Percentiles rank a stretch among this genome's conserved stretches.
phyloP scores from a whole-genome alignment of 495 filamentous ascomycete genomes.

The Chaetomium tenue region DNA sequence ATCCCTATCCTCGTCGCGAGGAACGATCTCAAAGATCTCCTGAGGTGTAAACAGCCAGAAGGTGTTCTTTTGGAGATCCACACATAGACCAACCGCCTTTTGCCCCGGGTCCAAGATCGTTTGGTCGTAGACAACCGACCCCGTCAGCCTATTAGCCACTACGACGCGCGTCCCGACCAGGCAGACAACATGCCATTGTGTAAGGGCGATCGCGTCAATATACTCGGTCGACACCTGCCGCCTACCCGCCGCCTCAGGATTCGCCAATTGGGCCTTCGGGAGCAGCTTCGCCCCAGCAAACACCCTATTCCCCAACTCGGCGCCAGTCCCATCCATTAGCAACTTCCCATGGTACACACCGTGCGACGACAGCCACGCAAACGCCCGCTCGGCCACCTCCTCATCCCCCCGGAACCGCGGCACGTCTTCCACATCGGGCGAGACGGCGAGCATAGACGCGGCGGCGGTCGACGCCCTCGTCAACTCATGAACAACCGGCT shows the following conservation, averaged over 20 bases:
- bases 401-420: constrained; percentile 35
- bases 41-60: constrained; percentile 91
- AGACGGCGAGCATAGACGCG: constrained; percentile 66
- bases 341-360: constrained; percentile 87
- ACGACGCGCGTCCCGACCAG: constrained; percentile 79
- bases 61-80: constrained; percentile 88
- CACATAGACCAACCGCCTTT: constrained; percentile 71
- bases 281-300: constrained; percentile 73
- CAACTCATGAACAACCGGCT: constrained; percentile 69
- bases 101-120: constrained; percentile 78
- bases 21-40: constrained; percentile 90
- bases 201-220: constrained; percentile 77
- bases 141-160: constrained; percentile 80
- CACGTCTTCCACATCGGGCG: constrained; percentile 65
- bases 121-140: constrained; percentile 81
- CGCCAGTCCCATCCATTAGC: constrained; percentile 43
- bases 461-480: constrained; percentile 53
- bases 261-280: constrained; percentile 65
- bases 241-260: constrained; percentile 62
- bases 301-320: constrained; percentile 62
- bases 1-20: constrained; percentile 85
- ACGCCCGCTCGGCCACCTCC: constrained; percentile 61
- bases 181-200: constrained; percentile 89
- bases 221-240: constrained; percentile 63
- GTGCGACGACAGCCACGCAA: constrained; percentile 85